These are phyloP conservation scores for Cercospora beticola DNA, from an alignment of 2,329 filamentous ascomycete genomes.

Conservation along the genomic window DNA sequence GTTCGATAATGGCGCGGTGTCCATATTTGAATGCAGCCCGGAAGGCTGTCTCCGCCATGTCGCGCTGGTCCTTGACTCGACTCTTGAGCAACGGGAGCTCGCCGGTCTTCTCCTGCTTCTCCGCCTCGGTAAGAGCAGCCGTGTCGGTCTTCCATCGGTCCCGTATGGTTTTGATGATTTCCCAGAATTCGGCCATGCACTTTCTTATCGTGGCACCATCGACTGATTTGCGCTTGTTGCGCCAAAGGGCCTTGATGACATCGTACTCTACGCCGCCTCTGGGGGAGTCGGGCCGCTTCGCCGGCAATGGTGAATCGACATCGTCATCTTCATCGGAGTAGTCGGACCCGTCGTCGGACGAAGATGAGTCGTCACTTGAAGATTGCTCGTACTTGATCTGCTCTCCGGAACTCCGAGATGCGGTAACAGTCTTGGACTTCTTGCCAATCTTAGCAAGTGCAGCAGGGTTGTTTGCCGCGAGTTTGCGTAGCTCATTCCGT, in stretches of 20 bases:
- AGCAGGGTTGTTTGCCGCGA: conserved; percentile 45
- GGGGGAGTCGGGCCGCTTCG: conserved; percentile 53
- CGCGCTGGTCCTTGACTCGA: conserved; percentile 58
- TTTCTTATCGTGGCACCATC: conserved; percentile 54
- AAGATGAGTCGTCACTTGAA: conserved; percentile 50
- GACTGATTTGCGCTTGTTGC: conserved; percentile 52
- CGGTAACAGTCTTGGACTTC: conserved; percentile 31
- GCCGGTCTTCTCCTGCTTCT: conserved; percentile 55
- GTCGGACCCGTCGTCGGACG: conserved; percentile 50
- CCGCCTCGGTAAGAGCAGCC: conserved; percentile 57
- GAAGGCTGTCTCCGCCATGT: conserved; percentile 55
- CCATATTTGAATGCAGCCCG: conserved; percentile 48
- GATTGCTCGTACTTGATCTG: conserved; percentile 40
- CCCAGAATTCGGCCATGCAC: conserved; percentile 58
- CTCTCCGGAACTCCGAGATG: conserved; percentile 1
- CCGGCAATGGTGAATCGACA: conserved; percentile 57
- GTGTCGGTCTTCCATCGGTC: conserved; percentile 62
- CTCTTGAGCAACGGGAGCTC: conserved; percentile 57
- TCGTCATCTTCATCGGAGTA: conserved; percentile 55
- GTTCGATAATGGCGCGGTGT: conserved; percentile 48
- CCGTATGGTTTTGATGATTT: conserved; percentile 59
- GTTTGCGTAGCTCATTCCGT: conserved; percentile 46
- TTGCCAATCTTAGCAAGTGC: conserved; percentile 42
- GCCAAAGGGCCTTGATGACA: conserved; percentile 62
- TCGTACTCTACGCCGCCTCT: conserved; percentile 57